These are phyloP conservation scores for Xylaria flabelliformis DNA, from an alignment of 495 filamentous ascomycete species.

Conservation along the genomic window DNA sequence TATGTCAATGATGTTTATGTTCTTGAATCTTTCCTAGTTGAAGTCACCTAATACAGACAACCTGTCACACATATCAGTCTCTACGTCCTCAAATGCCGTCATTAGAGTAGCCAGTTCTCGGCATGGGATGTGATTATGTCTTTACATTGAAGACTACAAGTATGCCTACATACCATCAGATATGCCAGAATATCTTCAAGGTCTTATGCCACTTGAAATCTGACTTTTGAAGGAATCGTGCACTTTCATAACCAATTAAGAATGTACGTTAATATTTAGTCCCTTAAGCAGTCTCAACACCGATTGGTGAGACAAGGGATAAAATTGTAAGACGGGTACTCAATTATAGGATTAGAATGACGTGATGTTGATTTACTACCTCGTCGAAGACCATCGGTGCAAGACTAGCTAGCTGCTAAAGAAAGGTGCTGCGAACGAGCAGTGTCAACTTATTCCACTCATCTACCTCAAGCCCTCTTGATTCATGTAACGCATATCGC, in stretches of 20 bases:
- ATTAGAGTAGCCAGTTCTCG: too few relatives aligned
- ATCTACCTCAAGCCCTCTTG: not conserved
- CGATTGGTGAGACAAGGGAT: not conserved
- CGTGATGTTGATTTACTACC: not conserved
- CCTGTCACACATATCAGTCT: too few relatives aligned
- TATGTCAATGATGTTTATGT: too few relatives aligned
- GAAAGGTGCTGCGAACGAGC: not conserved
- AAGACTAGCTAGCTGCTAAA: not conserved
- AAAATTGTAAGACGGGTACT: not conserved
- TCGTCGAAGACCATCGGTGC: not conserved
- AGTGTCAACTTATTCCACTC: slow-evolving; percentile 4
- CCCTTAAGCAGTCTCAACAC: not conserved
- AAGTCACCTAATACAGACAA: too few relatives aligned
- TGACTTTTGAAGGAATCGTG: too few relatives aligned
- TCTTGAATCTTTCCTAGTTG: too few relatives aligned
- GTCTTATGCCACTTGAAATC: too few relatives aligned
- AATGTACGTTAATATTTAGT: not conserved
- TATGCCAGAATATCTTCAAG: too few relatives aligned
- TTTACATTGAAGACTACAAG: too few relatives aligned
- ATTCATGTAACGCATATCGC: not conserved
- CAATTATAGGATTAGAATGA: not conserved
- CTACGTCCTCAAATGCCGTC: too few relatives aligned
- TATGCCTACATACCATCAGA: too few relatives aligned
- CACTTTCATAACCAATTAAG: not conserved
- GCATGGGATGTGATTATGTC: too few relatives aligned